Conservation (phyloP, 495 filamentous ascomycete species). For the Tuber calosporum region DNA sequence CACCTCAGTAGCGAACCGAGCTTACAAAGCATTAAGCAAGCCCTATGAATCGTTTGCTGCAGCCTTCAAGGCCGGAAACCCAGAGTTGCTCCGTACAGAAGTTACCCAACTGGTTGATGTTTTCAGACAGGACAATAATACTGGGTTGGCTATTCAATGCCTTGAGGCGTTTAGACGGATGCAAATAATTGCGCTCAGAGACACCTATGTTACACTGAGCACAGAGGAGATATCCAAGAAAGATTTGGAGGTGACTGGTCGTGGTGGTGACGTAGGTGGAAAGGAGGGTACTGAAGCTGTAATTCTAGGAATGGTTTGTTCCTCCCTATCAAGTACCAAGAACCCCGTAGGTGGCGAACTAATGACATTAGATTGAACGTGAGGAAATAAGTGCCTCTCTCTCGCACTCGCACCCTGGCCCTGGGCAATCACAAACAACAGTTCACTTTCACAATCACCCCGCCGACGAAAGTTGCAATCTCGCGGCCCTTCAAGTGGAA, state of each 20-base stretch:
- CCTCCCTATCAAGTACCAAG: background rate
- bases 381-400: constrained; percentile 40
- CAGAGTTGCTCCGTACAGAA: constrained; percentile 40
- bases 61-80: constrained; percentile 58
- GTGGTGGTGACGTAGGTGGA: constrained; percentile 38
- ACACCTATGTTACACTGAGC: constrained; percentile 41
- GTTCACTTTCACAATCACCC: constrained; percentile 40
- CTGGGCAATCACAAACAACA: constrained; percentile 35
- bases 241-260: constrained; percentile 36
- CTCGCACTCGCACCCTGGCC: constrained; percentile 32
- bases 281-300: constrained; percentile 39
- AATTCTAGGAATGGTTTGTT: constrained; percentile 40
- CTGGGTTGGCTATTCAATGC: constrained; percentile 40
- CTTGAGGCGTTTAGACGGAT: constrained; percentile 39
- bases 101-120: constrained; percentile 31
- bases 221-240: constrained; percentile 41
- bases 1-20: constrained; percentile 49
- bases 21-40: constrained; percentile 55
- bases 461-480: constrained; percentile 34
- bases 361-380: constrained; percentile 35
- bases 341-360: background rate
- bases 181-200: constrained; percentile 38
- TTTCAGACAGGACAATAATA: constrained; percentile 40
- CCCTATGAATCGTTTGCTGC: constrained; percentile 64
- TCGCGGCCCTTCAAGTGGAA: constrained; percentile 38